A percentile compares a stretch with the other conserved stretches of the same genome.
These are phyloP conservation scores for Ustilago loliicola DNA, from an alignment of 1,284 basidiomycete species.

Conservation along the genomic window DNA sequence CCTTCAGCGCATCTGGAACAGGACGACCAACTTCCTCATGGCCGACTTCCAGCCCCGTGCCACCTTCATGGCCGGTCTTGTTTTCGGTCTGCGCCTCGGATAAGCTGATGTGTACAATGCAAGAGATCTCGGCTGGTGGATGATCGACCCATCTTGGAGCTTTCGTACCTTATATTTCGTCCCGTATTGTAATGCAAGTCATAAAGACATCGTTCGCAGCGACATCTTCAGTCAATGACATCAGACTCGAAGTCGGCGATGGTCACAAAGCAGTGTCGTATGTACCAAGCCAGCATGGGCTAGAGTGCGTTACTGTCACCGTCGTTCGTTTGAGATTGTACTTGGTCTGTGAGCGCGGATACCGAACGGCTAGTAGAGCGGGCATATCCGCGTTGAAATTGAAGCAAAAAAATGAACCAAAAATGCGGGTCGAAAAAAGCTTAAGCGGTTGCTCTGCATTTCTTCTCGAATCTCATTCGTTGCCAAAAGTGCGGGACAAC, in stretches of 20 bases:
- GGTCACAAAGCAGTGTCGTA: background rate
- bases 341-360: background rate
- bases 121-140: background rate
- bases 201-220: background rate
- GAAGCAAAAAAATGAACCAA: background rate
- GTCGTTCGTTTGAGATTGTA: too few relatives aligned
- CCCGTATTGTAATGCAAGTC: background rate
- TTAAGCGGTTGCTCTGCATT: slow-evolving; percentile 14
- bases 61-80: slow-evolving; percentile 74
- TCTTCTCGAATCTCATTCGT: slow-evolving; percentile 12
- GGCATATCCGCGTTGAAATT: slow-evolving; percentile 4
- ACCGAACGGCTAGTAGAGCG: slow-evolving; percentile 24
- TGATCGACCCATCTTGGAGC: background rate
- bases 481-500: slow-evolving; percentile 20
- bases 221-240: background rate
- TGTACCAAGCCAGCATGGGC: too few relatives aligned
- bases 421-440: slow-evolving; percentile 8
- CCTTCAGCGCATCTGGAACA: slow-evolving; percentile 76
- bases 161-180: background rate
- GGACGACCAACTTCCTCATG: slow-evolving; percentile 86
- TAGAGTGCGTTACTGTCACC: too few relatives aligned
- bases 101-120: slow-evolving; percentile 55
- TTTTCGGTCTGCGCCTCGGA: slow-evolving; percentile 73
- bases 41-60: slow-evolving; percentile 86
- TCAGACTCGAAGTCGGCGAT: background rate